Conservation (phyloP, 805 yeast genomes). For the Suhomyces kilbournensis region DNA sequence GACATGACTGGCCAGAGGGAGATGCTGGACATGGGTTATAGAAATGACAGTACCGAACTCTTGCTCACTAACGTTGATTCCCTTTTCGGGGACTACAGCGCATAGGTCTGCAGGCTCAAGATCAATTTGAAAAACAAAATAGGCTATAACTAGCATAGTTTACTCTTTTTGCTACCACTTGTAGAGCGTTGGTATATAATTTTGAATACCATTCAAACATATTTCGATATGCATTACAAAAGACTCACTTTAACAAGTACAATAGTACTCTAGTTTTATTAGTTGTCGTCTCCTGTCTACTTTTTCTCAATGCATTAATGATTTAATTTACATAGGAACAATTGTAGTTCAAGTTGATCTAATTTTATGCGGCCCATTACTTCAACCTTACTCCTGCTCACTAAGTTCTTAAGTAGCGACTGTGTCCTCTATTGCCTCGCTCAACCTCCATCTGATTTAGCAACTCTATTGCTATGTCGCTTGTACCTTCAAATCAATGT, state of each 20-base stretch:
- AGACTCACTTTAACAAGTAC: background rate
- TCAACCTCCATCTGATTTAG: background rate
- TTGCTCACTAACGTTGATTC: slow-evolving; percentile 49
- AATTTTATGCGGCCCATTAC: background rate
- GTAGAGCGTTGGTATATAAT: background rate
- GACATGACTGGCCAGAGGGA: slow-evolving; percentile 79
- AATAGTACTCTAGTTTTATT: background rate
- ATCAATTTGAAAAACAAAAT: background rate
- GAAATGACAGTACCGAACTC: slow-evolving; percentile 76
- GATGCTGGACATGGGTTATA: slow-evolving; percentile 75
- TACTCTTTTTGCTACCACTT: background rate
- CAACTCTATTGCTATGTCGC: background rate
- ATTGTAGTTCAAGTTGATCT: background rate
- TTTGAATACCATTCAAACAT: background rate
- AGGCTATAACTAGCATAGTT: background rate
- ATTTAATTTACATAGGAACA: background rate
- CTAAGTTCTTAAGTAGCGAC: background rate
- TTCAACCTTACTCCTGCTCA: background rate
- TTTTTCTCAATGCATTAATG: too few relatives aligned
- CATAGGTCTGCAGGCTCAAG: background rate
- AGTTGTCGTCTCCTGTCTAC: background rate
- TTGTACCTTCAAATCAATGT: background rate
- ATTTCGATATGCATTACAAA: background rate
- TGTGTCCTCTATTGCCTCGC: background rate
- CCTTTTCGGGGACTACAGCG: slow-evolving; percentile 25